Base-by-base conservation (phyloP, 345 rosid species). In the Schrenkiella parvula region DNA sequence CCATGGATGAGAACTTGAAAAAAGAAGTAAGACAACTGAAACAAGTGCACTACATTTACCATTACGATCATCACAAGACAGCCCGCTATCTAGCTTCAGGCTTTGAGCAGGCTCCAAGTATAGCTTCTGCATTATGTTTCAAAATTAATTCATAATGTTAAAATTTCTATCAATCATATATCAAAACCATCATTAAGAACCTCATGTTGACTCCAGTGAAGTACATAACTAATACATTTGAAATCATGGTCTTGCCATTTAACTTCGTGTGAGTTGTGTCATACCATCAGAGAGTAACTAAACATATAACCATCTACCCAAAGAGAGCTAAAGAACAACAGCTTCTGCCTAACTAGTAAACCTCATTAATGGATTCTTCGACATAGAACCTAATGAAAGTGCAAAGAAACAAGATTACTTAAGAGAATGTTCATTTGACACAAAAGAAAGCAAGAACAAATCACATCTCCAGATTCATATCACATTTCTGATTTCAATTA, bases 11-110 rank as follows among this genome's bases (percentile, higher is more conserved):
- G 39, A 53, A 64, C 26, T 29, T 10, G n/a, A 10, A 12, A 50
- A 48, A 42, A 21, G 6, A 48, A 5, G 42, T 29, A 75, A 56
- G n/a, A 53, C 50, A 28, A n/a, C 19, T 9, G 35, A 46, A 57
- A 65, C 22, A 64, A 55, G 32, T 44, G 68, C 51, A 22, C 52
- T 26, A 42, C 17, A 29, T 74, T 77, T 77, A 78, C 75, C 66
- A 66, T 68, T 71, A 66, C n/a, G 11, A 61, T 50, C 48, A 29
- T 60, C 55, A 52, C 54, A 57, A 10, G 31, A 28, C 62, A 38
- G 38, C 37, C 41, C 15, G 23, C 46, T 74, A 5, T 13, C 57
- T 44, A 58, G 82, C 76, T 74, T 38, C 55, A 72, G 46, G 37
- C 18, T 53, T 53, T 46, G 8, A 11, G 32, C 67, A 53, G 34